Base-by-base conservation (phyloP, 2,329 filamentous ascomycete species). In the Polychaeton citri region DNA sequence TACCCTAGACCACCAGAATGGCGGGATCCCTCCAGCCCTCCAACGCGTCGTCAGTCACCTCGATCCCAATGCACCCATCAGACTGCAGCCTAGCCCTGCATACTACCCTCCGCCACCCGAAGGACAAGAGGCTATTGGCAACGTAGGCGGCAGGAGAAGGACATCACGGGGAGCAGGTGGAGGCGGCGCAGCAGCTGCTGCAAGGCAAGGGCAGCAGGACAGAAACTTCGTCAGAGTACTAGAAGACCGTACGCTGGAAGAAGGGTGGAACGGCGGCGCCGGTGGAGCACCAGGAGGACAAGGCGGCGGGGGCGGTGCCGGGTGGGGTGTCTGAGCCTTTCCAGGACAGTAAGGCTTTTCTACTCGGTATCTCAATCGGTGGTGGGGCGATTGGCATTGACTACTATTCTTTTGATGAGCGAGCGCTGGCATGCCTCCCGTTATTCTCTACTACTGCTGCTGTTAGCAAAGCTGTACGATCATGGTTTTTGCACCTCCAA, bases 31-130 rank as follows among this genome's bases (percentile, higher is more conserved):
- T 4, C 79, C 83, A 10, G 79, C 87, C 3, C 84, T 98, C 39
- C 90, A 98, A 60, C 74, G 90, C 48, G 90, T 98, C 16, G 90
- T 90, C 30, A 94, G 86, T 55, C 88, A 96, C 59, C 72, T 98
- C 31, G 90, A 98, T 53, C 90, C 90, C 2, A 96, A 77, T 49
- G 83, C 87, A 41, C 90, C 90, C 0, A 96, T 98, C 51, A 76
- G 90, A 34, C 63, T 96, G 38, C 90, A 98, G 55, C 90, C 90
- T 2, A 95, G 86, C 49, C 90, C 90, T 4, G 90, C 90, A 2
- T 98, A 98, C 60, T 98, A 96, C 50, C 90, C 90, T 8, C 90
- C 90, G 15, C 83, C 88, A 2, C 77, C 81, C 5, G 88, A 96
- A 45, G 77, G 84, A 49, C 71, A 75, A 6, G 74, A 82, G 41